Percentiles rank a stretch among this genome's conserved stretches.
Conservation (phyloP, 768 basidiomycete species). For the Termitomyces sp. region DNA sequence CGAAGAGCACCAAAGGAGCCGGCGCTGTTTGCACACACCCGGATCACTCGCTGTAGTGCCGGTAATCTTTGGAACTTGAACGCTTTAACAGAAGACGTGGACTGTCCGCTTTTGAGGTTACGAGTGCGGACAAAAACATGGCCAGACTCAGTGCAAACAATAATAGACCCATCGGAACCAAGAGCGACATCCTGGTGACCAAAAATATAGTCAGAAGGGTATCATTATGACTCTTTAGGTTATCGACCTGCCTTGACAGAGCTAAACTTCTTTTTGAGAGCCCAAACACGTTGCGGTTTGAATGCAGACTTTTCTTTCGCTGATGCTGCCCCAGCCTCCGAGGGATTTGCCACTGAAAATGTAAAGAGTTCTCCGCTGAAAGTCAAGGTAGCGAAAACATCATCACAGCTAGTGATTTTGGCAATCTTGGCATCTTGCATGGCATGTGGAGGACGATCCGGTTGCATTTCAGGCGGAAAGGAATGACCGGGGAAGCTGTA, state of each 20-base stretch:
- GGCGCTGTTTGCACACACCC: constrained; percentile 79
- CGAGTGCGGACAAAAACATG: constrained; percentile 87
- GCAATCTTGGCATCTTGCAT: constrained; percentile 62
- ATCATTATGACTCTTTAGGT: neutral
- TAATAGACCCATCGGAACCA: constrained; percentile 80
- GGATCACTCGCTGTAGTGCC: constrained; percentile 77
- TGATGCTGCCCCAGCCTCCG: constrained; percentile 24
- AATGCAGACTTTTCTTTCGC: constrained; percentile 32
- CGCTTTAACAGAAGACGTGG: constrained; percentile 31
- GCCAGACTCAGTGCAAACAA: constrained; percentile 91
- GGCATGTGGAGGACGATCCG: constrained; percentile 80
- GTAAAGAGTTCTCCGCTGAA: constrained; percentile 89
- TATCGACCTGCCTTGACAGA: constrained; percentile 57
- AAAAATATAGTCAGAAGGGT: neutral
- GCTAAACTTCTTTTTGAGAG: constrained; percentile 79
- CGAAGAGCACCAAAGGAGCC: constrained; percentile 87
- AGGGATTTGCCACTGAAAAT: constrained; percentile 44
- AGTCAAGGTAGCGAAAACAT: constrained; percentile 76
- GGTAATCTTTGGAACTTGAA: constrained; percentile 80
- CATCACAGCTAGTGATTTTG: constrained; percentile 78
- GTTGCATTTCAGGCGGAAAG: constrained; percentile 70
- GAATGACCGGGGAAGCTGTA: constrained; percentile 68
- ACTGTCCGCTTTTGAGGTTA: constrained; percentile 27
- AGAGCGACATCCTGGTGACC: constrained; percentile 73
- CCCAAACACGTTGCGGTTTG: constrained; percentile 90